phyloP scores from a whole-genome alignment of 768 basidiomycete genomes.

The Filobasidium wieringae region DNA sequence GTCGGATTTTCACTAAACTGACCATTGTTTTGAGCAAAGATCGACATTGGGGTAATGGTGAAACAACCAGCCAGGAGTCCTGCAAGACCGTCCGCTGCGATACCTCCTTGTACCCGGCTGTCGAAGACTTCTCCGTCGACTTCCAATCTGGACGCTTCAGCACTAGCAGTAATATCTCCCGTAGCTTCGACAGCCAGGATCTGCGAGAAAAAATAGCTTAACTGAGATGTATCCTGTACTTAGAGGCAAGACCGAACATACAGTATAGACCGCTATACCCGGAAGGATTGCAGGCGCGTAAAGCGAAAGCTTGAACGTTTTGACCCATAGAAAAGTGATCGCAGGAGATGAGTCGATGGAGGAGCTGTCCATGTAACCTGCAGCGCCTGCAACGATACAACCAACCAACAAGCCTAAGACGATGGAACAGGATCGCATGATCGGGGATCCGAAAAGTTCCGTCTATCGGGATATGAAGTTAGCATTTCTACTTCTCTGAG shows the following conservation, averaged over 20 bases:
- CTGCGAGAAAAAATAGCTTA: too few species aligned
- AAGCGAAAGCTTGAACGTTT: constrained; percentile 62
- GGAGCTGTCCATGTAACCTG: constrained; percentile 62
- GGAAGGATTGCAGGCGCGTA: constrained; percentile 60
- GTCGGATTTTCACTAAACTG: neutral
- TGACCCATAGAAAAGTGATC: constrained; percentile 75
- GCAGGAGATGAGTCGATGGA: constrained; percentile 57
- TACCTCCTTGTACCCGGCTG: constrained; percentile 67
- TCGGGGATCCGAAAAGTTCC: constrained; percentile 72
- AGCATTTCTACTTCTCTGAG: too few species aligned
- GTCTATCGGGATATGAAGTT: constrained; percentile 31
- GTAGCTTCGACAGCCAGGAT: constrained; percentile 71
- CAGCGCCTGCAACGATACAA: constrained; percentile 66
- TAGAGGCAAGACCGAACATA: neutral
- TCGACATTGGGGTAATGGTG: constrained; percentile 67
- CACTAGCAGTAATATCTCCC: constrained; percentile 61
- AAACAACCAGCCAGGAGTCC: constrained; percentile 58
- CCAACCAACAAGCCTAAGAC: constrained; percentile 45
- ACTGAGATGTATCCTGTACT: too few species aligned
- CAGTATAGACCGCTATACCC: constrained; percentile 57
- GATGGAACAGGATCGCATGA: constrained; percentile 54
- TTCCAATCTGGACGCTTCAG: constrained; percentile 63
- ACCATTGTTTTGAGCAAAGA: constrained; percentile 51
- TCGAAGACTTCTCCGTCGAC: constrained; percentile 69
- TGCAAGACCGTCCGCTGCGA: constrained; percentile 65